Evolutionary conservation across 176 grass and related monocot species (phyloP).

Genomic region (Zizania latifolia): DNA sequence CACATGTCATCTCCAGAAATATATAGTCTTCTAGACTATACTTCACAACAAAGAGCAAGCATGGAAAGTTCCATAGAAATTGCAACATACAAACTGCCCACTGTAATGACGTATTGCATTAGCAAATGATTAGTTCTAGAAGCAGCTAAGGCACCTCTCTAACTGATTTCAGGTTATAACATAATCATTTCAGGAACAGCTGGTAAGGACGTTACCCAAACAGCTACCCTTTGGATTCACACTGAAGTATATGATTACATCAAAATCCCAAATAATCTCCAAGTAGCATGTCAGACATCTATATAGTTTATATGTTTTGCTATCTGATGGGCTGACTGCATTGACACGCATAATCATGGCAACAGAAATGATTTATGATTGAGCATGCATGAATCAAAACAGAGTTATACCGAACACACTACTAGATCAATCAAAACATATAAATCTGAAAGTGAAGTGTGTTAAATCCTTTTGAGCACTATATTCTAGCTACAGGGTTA

Average conservation of each 20-base stretch:
- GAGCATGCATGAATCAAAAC: background rate
- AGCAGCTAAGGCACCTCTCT: background rate
- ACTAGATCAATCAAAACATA: background rate
- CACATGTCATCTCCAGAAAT: background rate
- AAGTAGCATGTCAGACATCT: background rate
- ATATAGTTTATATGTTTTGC: background rate
- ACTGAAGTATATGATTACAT: background rate
- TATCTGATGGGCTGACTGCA: background rate
- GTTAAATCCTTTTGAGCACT: background rate
- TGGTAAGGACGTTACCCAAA: background rate
- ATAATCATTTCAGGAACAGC: background rate
- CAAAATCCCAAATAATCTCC: background rate
- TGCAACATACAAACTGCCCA: background rate
- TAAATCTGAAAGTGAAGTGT: background rate
- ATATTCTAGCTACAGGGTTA: background rate
- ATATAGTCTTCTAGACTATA: background rate
- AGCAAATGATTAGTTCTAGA: background rate
- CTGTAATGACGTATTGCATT: background rate
- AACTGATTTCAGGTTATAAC: background rate
- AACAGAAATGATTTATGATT: background rate
- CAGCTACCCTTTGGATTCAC: background rate
- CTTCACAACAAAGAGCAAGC: background rate
- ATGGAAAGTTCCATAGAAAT: background rate
- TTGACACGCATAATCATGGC: background rate
- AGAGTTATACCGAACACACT: background rate